Evolutionary conservation across 1,139 yeast genomes (phyloP), one percentile per base, ranked within the genome.

Genomic region (Geotrichum histeridarum): DNA sequence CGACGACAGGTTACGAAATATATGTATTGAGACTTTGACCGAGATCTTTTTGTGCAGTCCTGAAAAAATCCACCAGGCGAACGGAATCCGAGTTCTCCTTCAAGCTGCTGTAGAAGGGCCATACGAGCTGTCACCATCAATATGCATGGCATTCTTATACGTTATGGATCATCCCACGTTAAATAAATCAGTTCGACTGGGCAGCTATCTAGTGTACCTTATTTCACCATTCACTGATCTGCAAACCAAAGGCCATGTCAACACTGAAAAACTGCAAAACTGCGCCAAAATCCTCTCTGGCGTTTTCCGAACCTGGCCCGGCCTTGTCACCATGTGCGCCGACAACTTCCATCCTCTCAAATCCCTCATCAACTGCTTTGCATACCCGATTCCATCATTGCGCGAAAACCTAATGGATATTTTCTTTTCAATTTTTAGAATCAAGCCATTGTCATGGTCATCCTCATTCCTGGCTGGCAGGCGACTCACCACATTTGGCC

Each of bases 271-370:
- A 60, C 70, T 88, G 35, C 85, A 84, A 57, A 79, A 78, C 59
- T 73, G 82, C n/a, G 80, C 93, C 0, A 76, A 79, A 48, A 74
- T 88, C 11, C 69, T 91, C 2, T 73, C 87, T 0, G 68, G 79
- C 2, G 70, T 88, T 32, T 70, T 93, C 51, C 85, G 87, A 58
- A 78, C 82, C 48, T 86, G 94, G 82, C 77, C 86, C 17, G 99
- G 99, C 0, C 66, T 90, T 11, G 77, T 86, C 60, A 79, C 86
- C 8, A 79, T 84, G 61, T 77, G 88, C 0, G 75, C 79, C 54
- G 75, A 83, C 60, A 70, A 80, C 56, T 85, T 82, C 61, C 75
- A 75, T 53, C 78, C 85, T 33, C 63, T 93, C 17, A 73, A 72
- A 45, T 81, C 82, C 54, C 72, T 93, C 38, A 71, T 91, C 1